Evolutionary conservation across 441 rosid genomes (phyloP).

Genomic region (Erysimum pusillum): DNA sequence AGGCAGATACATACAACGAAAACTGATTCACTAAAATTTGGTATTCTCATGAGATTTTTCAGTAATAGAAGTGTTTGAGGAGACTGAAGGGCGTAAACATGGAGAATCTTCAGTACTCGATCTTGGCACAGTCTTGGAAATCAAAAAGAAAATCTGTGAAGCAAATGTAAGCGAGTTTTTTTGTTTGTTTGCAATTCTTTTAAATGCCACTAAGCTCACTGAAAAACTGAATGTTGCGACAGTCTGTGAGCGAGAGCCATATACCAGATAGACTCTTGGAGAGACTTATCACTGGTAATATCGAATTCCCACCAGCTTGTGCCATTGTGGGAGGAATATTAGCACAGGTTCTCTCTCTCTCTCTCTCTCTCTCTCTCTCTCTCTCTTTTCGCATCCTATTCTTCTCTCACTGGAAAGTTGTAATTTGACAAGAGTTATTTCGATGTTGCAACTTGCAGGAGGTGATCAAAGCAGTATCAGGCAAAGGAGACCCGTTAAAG

Average conservation of each 20-base stretch:
- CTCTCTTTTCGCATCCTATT: background rate
- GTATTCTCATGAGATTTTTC: constrained; percentile 27
- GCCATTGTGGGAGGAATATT: constrained; percentile 89
- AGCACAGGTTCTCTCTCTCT: constrained; percentile 68
- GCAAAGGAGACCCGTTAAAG: constrained; percentile 88
- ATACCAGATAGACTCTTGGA: constrained; percentile 73
- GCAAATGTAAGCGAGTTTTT: constrained; percentile 55
- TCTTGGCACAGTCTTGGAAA: constrained; percentile 63
- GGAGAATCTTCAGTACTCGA: constrained; percentile 64
- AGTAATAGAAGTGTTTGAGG: constrained; percentile 85
- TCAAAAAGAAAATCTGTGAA: constrained; percentile 72
- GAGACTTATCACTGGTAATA: constrained; percentile 60
- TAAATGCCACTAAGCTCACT: background rate
- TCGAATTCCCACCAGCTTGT: constrained; percentile 88
- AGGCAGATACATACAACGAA: background rate
- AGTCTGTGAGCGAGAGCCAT: constrained; percentile 67
- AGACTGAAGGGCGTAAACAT: constrained; percentile 61
- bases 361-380: too few relatives aligned
- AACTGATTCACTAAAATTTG: constrained; percentile 2
- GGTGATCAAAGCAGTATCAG: constrained; percentile 90
- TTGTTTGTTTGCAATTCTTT: background rate
- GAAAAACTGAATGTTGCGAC: constrained; percentile 30
- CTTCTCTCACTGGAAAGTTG: background rate
- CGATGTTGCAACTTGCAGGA: constrained; percentile 53
- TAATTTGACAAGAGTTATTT: constrained; percentile 11